Conservation (phyloP, 345 rosid genomes). For the Brassica juncea region DNA sequence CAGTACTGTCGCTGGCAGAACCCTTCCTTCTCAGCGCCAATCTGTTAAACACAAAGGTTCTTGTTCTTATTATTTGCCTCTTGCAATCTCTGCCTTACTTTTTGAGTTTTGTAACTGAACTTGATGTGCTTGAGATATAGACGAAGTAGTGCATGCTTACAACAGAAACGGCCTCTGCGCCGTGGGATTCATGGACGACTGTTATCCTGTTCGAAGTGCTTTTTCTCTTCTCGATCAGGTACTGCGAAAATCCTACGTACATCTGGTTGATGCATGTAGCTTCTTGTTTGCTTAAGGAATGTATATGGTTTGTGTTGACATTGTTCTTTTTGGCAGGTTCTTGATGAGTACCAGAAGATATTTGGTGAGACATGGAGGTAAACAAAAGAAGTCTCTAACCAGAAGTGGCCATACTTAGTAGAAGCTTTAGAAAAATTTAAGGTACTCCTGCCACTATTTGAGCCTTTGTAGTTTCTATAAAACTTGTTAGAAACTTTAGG, state of each 20-base stretch:
- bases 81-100: not conserved
- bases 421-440: slow-evolving; percentile 80
- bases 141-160: slow-evolving; percentile 88
- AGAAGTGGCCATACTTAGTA: slow-evolving; percentile 79
- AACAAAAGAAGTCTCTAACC: slow-evolving; percentile 55
- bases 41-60: slow-evolving; percentile 95
- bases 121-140: slow-evolving; percentile 36
- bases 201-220: slow-evolving; percentile 89
- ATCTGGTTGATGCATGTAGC: not conserved
- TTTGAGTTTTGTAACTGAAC: not conserved
- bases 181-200: slow-evolving; percentile 92
- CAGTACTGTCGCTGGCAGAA: slow-evolving; percentile 85
- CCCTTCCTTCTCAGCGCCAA: slow-evolving; percentile 84
- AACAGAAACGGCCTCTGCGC: slow-evolving; percentile 86
- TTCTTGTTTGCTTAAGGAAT: not conserved
- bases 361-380: slow-evolving; percentile 68
- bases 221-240: slow-evolving; percentile 94
- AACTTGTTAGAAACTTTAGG: not conserved
- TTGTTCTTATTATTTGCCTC: not conserved
- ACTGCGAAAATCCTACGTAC: not conserved
- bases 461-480: not conserved
- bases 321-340: slow-evolving; percentile 48
- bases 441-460: slow-evolving; percentile 40
- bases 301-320: not conserved
- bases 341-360: slow-evolving; percentile 89